A percentile compares a stretch with the other conserved stretches of the same genome.
phyloP scores from a whole-genome alignment of 805 yeast genomes.

The Ogataea populi-albae region DNA sequence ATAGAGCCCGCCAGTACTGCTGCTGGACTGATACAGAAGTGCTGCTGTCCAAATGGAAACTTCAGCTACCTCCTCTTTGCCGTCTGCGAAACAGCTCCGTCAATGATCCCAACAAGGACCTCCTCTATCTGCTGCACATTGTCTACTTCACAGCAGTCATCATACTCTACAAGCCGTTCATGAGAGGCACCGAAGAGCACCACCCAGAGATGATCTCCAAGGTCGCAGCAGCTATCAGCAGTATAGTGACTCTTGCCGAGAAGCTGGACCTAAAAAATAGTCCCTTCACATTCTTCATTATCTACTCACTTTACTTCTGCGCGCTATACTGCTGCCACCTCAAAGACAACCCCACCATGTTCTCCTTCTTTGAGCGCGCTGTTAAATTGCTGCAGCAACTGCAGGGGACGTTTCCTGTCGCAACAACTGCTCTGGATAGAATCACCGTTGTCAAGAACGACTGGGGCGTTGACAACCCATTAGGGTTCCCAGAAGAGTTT shows the following conservation, averaged over 20 bases:
- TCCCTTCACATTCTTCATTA: conserved; percentile 1
- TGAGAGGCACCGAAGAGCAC: neutral
- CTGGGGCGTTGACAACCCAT: conserved; percentile 2
- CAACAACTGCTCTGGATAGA: neutral
- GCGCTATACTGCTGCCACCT: conserved; percentile 1
- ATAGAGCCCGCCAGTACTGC: conserved; percentile 1
- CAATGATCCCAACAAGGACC: conserved; percentile 4
- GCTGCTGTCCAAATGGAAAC: conserved; percentile 5
- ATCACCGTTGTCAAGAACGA: conserved; percentile 2
- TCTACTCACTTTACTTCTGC: neutral
- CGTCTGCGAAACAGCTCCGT: conserved; percentile 1
- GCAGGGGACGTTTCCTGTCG: conserved; percentile 1
- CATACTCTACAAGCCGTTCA: conserved; percentile 2
- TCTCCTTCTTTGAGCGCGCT: neutral
- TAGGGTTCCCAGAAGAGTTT: too few relatives aligned
- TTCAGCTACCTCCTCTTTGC: conserved; percentile 3
- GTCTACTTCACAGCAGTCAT: conserved; percentile 1
- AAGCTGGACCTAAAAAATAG: conserved; percentile 1
- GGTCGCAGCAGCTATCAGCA: neutral
- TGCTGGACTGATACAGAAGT: conserved; percentile 2
- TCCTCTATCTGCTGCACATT: conserved; percentile 1
- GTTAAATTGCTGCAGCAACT: neutral
- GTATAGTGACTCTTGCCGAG: neutral
- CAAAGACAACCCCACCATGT: neutral
- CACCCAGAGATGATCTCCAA: neutral